Percentiles rank a stretch among this genome's conserved stretches.
These are phyloP conservation scores for Pythium scleroteichum DNA, from an alignment of 352 stramenopile genomes.

Conservation along the genomic window DNA sequence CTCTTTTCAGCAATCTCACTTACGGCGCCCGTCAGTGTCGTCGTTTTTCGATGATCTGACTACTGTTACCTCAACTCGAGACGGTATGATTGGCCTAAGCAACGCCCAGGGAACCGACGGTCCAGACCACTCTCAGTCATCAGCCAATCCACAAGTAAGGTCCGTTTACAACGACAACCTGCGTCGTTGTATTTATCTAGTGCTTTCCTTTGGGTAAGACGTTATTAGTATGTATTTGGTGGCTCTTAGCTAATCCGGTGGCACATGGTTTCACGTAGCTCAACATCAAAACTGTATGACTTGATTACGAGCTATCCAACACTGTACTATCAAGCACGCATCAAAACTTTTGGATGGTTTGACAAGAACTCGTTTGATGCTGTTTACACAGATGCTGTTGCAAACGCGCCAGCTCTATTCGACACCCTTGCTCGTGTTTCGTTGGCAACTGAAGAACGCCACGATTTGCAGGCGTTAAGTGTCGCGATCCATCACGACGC, in stretches of 20 bases:
- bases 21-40: slow-evolving; percentile 18
- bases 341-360: slow-evolving; percentile 46
- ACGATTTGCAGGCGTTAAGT: slow-evolving; percentile 14
- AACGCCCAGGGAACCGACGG: background rate
- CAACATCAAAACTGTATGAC: slow-evolving; percentile 34
- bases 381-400: slow-evolving; percentile 35
- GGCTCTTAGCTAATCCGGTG: background rate
- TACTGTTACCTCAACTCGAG: slow-evolving; percentile 14
- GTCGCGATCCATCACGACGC: slow-evolving; percentile 23
- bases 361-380: slow-evolving; percentile 37
- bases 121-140: background rate
- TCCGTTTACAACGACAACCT: slow-evolving; percentile 59
- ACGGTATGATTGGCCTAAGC: slow-evolving; percentile 3
- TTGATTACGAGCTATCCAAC: slow-evolving; percentile 40
- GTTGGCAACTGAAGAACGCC: slow-evolving; percentile 5
- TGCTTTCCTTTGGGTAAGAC: slow-evolving; percentile 52
- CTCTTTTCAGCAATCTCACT: slow-evolving; percentile 22
- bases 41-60: slow-evolving; percentile 28
- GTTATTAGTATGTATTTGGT: no score
- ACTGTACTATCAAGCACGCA: slow-evolving; percentile 46
- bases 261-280: slow-evolving; percentile 21
- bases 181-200: slow-evolving; percentile 50
- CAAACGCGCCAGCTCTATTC: background rate
- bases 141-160: slow-evolving; percentile 8
- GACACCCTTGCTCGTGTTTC: slow-evolving; percentile 17